phyloP scores from a whole-genome alignment of 192 early-diverging fungal species.

The Jimgerdemannia flammicorona region DNA sequence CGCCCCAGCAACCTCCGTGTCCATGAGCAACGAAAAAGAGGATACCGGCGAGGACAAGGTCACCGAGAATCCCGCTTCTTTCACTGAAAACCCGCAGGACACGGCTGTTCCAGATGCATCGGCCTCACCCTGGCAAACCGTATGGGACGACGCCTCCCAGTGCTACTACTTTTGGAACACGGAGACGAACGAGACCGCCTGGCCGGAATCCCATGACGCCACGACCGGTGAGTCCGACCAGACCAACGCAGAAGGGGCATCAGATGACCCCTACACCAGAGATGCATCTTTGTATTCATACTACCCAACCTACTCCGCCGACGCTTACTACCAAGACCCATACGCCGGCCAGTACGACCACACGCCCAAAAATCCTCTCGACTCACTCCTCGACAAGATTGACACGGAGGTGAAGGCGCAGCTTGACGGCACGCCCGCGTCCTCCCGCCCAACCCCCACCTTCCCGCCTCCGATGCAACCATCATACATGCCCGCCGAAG shows the following conservation, averaged over 20 bases:
- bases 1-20: not conserved
- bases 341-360: not conserved
- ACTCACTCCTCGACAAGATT: slow-evolving; percentile 36
- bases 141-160: slow-evolving; percentile 35
- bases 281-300: not conserved
- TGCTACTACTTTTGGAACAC: slow-evolving; percentile 51
- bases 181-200: slow-evolving; percentile 43
- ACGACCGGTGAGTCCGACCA: no score
- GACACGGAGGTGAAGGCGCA: slow-evolving; percentile 30
- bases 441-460: slow-evolving; percentile 1
- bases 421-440: slow-evolving; percentile 15
- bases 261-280: not conserved
- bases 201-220: slow-evolving; percentile 23
- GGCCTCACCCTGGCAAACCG: slow-evolving; percentile 25
- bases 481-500: no score
- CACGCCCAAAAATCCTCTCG: slow-evolving; percentile 14
- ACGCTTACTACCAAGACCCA: not conserved
- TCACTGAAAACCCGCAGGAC: not conserved
- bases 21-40: not conserved
- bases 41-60: not conserved
- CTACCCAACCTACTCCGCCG: slow-evolving; percentile 2
- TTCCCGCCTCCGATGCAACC: not conserved
- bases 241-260: not conserved
- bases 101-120: not conserved
- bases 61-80: not conserved